Evolutionary conservation across 2,329 filamentous ascomycete genomes (phyloP), one percentile per base, ranked within the genome.

Genomic region (Hirsutella rhossiliensis): DNA sequence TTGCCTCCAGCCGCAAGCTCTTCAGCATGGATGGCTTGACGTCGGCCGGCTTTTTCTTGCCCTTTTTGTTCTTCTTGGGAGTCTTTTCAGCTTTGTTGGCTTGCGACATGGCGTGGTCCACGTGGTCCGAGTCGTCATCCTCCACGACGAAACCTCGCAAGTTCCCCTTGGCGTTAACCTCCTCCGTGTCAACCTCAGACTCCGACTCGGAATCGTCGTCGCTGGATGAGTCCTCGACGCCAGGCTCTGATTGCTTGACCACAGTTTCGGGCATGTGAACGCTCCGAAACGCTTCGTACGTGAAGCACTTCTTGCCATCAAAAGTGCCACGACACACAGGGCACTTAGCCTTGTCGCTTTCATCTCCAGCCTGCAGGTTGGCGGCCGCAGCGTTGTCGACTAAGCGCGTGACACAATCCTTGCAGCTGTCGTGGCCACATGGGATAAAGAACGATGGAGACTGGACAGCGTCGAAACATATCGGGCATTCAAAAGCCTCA

Each of bases 381-480:
- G 67, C 68, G 43, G 70, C 66, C 2, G 71, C 63, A 4, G 80
- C 62, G 38, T 65, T 78, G 48, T 87, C 84, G 0, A 72, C 71
- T 40, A 94, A 72, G 44, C 74, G 77, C 6, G 77, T 72, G 48
- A 92, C 80, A 57, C 88, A 95, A 49, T 88, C 82, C 1, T 73
- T 67, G 61, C 88, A 95, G 20, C 80, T 79, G 47, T 82, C 78
- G 56, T 95, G 88, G 2, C 88, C 88, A 55, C 88, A 95, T 1
- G 87, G 87, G 42, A 87, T 71, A 59, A 89, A 82, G 49, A 94
- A 85, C 3, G 76, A 76, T 0, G 86, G 84, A 48, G 89, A 88
- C 13, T 75, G 70, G 7, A 82, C 77, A 3, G 71, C 79, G 54
- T 95, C 88, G 46, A 84, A 81, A 59, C 88, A 95, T 18, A 92